Evolutionary conservation across 306 rosid species (phyloP), one percentile per base, ranked within the genome.

Genomic region (Pyrus bretschneideri): DNA sequence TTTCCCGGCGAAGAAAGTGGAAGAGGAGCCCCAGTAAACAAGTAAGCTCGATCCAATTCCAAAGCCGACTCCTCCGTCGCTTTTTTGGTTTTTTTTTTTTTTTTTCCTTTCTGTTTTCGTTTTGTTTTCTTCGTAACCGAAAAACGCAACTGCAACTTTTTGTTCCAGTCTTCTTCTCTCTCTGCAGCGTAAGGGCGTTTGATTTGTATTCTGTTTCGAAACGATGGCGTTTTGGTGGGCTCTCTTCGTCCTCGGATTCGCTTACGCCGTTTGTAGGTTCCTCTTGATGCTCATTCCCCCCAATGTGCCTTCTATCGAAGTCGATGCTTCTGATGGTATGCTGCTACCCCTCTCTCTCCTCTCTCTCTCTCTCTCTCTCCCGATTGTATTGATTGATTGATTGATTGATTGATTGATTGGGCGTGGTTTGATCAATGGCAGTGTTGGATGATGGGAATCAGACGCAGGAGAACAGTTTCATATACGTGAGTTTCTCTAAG

Each of bases 201-300:
- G 18, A 33, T 57, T 72, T 15, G 67, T 35, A 19, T 65, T 11
- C 59, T n/a, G 58, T 33, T 8, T 29, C 49, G 38, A 55, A 57
- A 76, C 79, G 59, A 92, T 91, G 96, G 88, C 90, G 61, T 88
- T 95, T 67, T 95, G 97, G 98, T 95, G 98, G 99, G 86, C 93
- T 42, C 71, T 91, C 69, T 11, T 95, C 63, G 96, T 95, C 78
- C 78, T 95, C 10, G 97, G 84, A 18, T 61, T 92, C 71, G 91
- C 98, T 74, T 92, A 89, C 87, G 97, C 84, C 73, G 78, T 95
- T 79, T 87, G 97, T 75, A 87, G 88, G 80, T 83, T 95, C 82
- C 98, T 95, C 65, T 83, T 92, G 74, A 74, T 87, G 81, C 99
- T 95, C 78, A 95, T 92, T 83, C 98, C 99, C 82, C 93, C 88